Percentiles rank a stretch among this genome's conserved stretches.
phyloP scores from a whole-genome alignment of 2,329 filamentous ascomycete species.

The Sclerotinia glacialis region DNA sequence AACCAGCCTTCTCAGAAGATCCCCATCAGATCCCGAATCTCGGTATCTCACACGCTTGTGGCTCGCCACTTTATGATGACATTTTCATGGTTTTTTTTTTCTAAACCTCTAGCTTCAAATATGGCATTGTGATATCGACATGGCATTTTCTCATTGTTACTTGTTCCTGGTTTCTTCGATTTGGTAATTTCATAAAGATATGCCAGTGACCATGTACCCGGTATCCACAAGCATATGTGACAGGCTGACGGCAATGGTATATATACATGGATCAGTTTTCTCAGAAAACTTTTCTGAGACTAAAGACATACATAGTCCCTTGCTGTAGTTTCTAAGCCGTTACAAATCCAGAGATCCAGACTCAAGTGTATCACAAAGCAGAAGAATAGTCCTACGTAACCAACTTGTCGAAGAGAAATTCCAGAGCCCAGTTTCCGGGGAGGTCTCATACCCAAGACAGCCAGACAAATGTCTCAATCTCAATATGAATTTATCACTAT shows the following conservation, averaged over 20 bases:
- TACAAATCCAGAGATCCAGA: conserved; percentile 7
- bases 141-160: not conserved
- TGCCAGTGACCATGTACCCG: not conserved
- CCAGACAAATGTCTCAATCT: not conserved
- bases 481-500: conserved; percentile 7
- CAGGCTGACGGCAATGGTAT: not conserved
- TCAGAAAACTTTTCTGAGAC: too few species aligned
- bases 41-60: conserved; percentile 9
- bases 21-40: conserved; percentile 8
- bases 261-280: not conserved
- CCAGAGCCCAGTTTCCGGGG: not conserved
- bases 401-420: not conserved
- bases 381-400: not conserved
- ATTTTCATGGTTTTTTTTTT: not conserved
- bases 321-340: not conserved
- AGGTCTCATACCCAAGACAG: not conserved
- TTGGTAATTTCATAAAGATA: not conserved
- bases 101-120: not conserved
- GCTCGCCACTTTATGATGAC: not conserved
- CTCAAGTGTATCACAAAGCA: conserved; percentile 18
- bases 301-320: not conserved
- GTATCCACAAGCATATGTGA: not conserved
- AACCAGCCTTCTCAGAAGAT: not conserved
- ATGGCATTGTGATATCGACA: not conserved
- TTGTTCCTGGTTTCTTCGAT: not conserved